phyloP scores from a whole-genome alignment of 768 basidiomycete species.

The Boletellus emodensis region DNA sequence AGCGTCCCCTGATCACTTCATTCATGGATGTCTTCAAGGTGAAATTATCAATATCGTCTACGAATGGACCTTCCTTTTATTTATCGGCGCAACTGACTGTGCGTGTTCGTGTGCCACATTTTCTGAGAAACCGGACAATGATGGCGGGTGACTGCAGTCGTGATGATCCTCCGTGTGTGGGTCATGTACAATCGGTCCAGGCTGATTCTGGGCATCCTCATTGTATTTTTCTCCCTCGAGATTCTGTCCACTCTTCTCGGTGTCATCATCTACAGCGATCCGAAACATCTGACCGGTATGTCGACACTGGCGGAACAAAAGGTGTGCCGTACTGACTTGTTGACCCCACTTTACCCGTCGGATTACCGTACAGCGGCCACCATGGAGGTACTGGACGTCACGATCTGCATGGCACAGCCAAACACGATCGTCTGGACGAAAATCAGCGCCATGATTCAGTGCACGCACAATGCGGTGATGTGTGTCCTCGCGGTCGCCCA shows the following conservation, averaged over 20 bases:
- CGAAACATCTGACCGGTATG: background rate
- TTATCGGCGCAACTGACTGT: conserved; percentile 5
- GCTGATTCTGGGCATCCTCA: conserved; percentile 1
- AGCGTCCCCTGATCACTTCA: background rate
- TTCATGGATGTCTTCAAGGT: background rate
- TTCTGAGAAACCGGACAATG: background rate
- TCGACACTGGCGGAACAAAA: background rate
- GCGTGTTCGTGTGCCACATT: background rate
- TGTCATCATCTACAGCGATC: background rate
- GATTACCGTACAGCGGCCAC: background rate
- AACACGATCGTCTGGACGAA: background rate
- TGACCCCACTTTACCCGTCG: no score
- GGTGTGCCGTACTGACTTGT: background rate
- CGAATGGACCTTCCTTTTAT: background rate
- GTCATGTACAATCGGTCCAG: conserved; percentile 12
- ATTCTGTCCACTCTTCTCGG: background rate
- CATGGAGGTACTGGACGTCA: background rate
- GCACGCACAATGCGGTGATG: background rate
- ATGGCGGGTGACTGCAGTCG: background rate
- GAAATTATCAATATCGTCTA: background rate
- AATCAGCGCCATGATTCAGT: background rate
- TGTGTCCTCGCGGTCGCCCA: background rate
- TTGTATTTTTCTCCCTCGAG: background rate
- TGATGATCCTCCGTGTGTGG: conserved; percentile 1
- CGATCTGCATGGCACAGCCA: background rate